Conservation (phyloP, 805 yeast genomes). For the Candida peoriensis region DNA sequence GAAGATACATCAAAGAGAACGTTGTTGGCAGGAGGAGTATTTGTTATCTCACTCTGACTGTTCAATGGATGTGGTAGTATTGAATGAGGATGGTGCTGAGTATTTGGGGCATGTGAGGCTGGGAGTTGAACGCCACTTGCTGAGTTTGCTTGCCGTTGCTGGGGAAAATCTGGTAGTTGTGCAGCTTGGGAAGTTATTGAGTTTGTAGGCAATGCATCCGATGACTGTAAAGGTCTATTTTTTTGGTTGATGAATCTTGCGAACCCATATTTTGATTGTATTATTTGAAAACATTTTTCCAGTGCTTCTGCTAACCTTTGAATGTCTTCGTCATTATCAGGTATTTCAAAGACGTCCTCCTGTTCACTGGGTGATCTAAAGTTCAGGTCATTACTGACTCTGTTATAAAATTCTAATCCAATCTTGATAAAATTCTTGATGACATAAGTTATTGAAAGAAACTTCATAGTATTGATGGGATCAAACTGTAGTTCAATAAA, state of each 20-base stretch:
- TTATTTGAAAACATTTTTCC: constrained; percentile 1
- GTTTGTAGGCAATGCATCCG: too few species aligned
- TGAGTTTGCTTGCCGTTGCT: too few species aligned
- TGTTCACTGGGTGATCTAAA: background rate
- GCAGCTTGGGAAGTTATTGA: too few species aligned
- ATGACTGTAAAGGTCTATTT: too few species aligned
- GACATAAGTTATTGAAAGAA: constrained; percentile 1
- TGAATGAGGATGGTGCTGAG: too few species aligned
- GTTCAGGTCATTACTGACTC: background rate
- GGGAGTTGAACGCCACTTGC: too few species aligned
- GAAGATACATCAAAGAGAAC: too few species aligned
- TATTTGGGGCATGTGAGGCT: too few species aligned
- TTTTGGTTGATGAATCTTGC: background rate
- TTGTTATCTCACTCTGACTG: too few species aligned
- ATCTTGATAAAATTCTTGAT: constrained; percentile 8
- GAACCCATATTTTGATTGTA: constrained; percentile 3
- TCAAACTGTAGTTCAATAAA: constrained; percentile 5
- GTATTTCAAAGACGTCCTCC: constrained; percentile 1
- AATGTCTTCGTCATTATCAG: constrained; percentile 1
- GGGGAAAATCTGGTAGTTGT: too few species aligned
- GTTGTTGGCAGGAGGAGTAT: too few species aligned
- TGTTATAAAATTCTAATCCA: constrained; percentile 3
- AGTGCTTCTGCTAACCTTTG: constrained; percentile 1
- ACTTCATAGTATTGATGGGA: constrained; percentile 6
- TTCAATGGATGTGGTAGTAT: too few species aligned